phyloP scores from a whole-genome alignment of 371 early-diverging fungal genomes.

The Smittium mucronatum region DNA sequence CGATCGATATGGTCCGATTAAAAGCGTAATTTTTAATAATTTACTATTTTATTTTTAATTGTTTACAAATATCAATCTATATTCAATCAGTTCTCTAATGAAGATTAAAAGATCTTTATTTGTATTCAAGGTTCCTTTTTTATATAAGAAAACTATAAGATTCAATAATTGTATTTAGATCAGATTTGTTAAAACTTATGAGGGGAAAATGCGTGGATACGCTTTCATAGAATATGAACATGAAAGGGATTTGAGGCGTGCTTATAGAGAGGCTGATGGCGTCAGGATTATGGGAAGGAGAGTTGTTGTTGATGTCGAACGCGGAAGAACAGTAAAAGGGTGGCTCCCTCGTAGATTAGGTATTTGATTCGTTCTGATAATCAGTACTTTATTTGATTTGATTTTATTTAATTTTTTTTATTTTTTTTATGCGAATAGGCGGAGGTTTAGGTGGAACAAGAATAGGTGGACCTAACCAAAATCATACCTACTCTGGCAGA shows the following conservation, averaged over 20 bases:
- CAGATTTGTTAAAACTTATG: slow-evolving; percentile 50
- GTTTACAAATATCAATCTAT: no score
- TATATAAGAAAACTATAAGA: no score
- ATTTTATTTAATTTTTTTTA: no score
- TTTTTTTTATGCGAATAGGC: slow-evolving; percentile 31
- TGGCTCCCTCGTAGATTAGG: slow-evolving; percentile 72
- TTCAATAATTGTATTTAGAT: slow-evolving; percentile 43
- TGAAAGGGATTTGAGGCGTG: slow-evolving; percentile 82
- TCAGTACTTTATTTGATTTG: no score
- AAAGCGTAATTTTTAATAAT: slow-evolving; percentile 14
- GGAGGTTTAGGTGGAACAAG: slow-evolving; percentile 86
- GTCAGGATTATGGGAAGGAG: slow-evolving; percentile 72
- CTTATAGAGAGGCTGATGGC: slow-evolving; percentile 83
- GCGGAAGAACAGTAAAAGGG: slow-evolving; percentile 89
- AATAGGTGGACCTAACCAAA: slow-evolving; percentile 43
- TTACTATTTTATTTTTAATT: neutral
- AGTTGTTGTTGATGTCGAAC: slow-evolving; percentile 87
- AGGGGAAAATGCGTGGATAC: slow-evolving; percentile 71
- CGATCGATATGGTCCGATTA: slow-evolving; percentile 70
- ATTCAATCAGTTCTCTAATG: no score
- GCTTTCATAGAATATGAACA: slow-evolving; percentile 91
- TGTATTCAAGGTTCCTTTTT: no score
- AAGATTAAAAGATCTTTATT: no score
- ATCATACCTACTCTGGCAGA: slow-evolving; percentile 38
- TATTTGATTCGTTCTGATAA: no score